Evolutionary conservation across 768 basidiomycete genomes (phyloP), one percentile per base, ranked within the genome.

Genomic region (Phylloporus rhodoxanthus): DNA sequence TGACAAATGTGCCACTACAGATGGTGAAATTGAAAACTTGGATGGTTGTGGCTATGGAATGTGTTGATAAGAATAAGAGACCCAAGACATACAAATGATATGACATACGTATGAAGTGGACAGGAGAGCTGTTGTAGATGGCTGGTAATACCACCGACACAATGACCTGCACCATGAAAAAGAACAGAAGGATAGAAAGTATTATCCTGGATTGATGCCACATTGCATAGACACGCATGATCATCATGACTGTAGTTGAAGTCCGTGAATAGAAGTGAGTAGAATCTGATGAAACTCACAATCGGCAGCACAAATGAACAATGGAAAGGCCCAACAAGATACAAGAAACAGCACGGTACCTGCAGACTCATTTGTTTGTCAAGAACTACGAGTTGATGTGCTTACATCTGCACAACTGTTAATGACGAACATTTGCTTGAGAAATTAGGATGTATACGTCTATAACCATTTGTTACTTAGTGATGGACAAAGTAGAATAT

Each of bases 271-370:
- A 19, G 4, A 29, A 8, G 13, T 6, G 23, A n/a, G 6, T 10
- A 15, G 7, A 3, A 3, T 3, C 7, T 26, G 26, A 1, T 2
- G 15, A 21, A 26, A 44, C 57, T 39, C 10, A 58, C 56, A 42
- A 39, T 58, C 52, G 6, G 47, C 43, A 28, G 41, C 49, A 41
- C 40, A 23, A 43, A 51, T 17, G 38, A 54, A 58, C 15, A 57
- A 8, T 1, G 29, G 20, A 13, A 30, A 54, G 1, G n/a, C 19
- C 57, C 56, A 56, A 26, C 13, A 17, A n/a, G 15, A 13, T 1
- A 32, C 15, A 4, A 48, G n/a, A 34, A 42, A 23, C 0, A 48
- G 3, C 8, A 15, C 17, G 14, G 20, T 58, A 23, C 57, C 57
- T 57, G 41, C 4, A n/a, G 20, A 43, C 3, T 14, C 37, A 21